Base-by-base conservation (phyloP, 257 asterid species). In the Penstemon eatonii region DNA sequence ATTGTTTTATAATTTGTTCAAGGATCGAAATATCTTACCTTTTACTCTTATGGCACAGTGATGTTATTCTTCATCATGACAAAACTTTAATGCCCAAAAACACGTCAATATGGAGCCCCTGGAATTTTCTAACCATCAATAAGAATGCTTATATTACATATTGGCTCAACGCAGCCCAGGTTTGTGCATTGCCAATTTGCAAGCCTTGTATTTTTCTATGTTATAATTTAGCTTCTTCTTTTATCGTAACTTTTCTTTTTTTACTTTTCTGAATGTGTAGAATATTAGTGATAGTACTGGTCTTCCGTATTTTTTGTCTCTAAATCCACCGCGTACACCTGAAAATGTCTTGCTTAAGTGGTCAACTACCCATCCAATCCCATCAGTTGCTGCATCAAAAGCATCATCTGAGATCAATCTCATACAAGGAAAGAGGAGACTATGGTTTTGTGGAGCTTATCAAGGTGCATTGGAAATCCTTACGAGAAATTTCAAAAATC, bases 401-500 rank as follows among this genome's bases (percentile, higher is more conserved):
- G 97, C 99, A 52, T 84, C 95, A 6, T 68, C 80, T 57, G 84
- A 84, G 81, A 80, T 94, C 44, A 40, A 79, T 67, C 77, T 79
- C 41, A 90, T 89, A 78, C 97, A 93, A 81, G 99, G 97, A 49
- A 86, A 87, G 77, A 84, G 97, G 61, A 75, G 86, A 79, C 81
- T 90, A 76, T 93, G 99, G 99, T 93, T 90, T 63, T 87, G 95
- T 73, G 99, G 99, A 79, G 97, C 96, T 60, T 94, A 94, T 80
- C 97, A 89, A 82, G 97, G 98, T 15, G 18, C 3, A 8, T 7
- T 25, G 18, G 18, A 15, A 15, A 15, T 15, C 18, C 18, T 15
- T 15, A 15, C 18, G 18, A 8, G 53, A 36, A 63, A 15, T 15
- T 15, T 15, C 18, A 15, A 15, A 15, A 15, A 15, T 15, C 18